Evolutionary conservation across 306 rosid species (phyloP).

Genomic region (Fragaria nilgerrensis): DNA sequence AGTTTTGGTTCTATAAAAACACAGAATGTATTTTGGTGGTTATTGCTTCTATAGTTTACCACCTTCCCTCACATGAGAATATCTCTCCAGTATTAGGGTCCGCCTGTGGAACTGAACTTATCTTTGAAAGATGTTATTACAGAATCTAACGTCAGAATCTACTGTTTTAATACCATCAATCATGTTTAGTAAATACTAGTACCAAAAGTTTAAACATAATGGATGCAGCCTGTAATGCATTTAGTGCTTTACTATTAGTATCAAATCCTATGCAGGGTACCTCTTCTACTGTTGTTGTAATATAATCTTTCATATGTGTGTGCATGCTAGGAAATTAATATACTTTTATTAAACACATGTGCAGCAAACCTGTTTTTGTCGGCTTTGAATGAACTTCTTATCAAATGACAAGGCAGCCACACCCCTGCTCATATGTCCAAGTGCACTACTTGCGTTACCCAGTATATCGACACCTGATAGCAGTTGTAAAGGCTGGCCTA

Average conservation of each 20-base stretch:
- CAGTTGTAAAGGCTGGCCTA: slow-evolving; percentile 94
- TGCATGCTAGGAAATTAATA: neutral
- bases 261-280: neutral
- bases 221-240: neutral
- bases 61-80: neutral
- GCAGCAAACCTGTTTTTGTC: slow-evolving; percentile 78
- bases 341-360: neutral
- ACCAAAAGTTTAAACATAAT: no score
- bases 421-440: slow-evolving; percentile 99
- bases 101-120: neutral
- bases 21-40: neutral
- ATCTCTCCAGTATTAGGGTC: neutral
- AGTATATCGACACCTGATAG: slow-evolving; percentile 96
- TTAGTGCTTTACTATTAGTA: neutral
- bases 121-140: neutral
- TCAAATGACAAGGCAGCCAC: slow-evolving; percentile 98
- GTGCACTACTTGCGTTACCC: slow-evolving; percentile 99
- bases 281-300: neutral
- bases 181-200: neutral
- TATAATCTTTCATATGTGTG: neutral
- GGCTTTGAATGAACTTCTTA: slow-evolving; percentile 96
- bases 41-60: neutral
- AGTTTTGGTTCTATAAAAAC: neutral
- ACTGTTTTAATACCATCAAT: neutral
- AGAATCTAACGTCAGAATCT: neutral